A percentile compares a stretch with the other conserved stretches of the same genome.
These are phyloP conservation scores for Chaetoceros tenuissimus DNA, from an alignment of 108 stramenopile species.

Conservation along the genomic window DNA sequence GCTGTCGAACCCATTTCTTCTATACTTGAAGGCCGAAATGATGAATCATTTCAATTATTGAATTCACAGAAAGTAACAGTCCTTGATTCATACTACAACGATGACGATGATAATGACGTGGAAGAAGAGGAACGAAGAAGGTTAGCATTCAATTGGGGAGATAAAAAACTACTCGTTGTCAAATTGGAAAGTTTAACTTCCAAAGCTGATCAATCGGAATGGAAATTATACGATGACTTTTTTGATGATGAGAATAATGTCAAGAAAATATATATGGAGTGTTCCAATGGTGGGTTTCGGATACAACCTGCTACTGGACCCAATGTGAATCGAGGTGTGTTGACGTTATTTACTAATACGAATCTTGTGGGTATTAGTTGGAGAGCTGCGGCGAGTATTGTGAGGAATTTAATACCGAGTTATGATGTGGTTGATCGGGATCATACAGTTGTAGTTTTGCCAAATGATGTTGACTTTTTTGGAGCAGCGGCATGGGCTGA, in stretches of 20 bases:
- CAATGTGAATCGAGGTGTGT: not conserved
- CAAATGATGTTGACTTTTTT: not conserved
- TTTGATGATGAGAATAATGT: not conserved
- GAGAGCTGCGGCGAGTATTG: not conserved
- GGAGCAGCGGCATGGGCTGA: not conserved
- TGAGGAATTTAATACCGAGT: not conserved
- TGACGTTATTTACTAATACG: not conserved
- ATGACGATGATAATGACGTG: not conserved
- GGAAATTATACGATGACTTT: not conserved
- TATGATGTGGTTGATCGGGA: not conserved
- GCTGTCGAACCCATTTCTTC: not conserved
- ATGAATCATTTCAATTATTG: not conserved
- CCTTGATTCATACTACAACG: not conserved
- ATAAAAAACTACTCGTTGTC: not conserved
- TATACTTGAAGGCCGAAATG: not conserved
- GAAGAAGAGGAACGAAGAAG: not conserved
- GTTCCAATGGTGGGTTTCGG: conserved; percentile 4
- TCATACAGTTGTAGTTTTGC: not conserved
- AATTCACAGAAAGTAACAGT: not conserved
- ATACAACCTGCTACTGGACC: not conserved
- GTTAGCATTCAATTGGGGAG: not conserved
- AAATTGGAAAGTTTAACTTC: not conserved
- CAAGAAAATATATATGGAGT: conserved; percentile 1
- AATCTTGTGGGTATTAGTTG: not conserved
- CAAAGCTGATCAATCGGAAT: not conserved